Percentiles rank a stretch among this genome's conserved stretches.
Evolutionary conservation across 2,329 filamentous ascomycete species (phyloP).

Genomic region (Paracorniculantispora psalliotae): DNA sequence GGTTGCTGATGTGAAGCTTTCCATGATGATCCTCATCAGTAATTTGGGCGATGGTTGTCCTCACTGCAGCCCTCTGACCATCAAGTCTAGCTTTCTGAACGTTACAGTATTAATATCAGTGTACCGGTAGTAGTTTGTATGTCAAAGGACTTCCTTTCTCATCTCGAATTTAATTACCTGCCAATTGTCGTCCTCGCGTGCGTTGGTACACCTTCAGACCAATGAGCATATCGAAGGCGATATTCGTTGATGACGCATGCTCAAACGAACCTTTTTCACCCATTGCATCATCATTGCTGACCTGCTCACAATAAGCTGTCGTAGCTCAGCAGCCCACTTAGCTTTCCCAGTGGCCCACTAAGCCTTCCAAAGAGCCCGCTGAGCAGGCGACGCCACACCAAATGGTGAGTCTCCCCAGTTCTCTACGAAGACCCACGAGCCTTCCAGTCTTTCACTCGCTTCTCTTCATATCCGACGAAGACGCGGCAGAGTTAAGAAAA

Average conservation of each 20-base stretch:
- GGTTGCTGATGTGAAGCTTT: conserved; percentile 12
- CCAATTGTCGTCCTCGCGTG: conserved; percentile 18
- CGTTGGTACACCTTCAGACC: conserved; percentile 5
- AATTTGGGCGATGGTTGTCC: background rate
- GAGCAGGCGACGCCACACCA: too few species aligned
- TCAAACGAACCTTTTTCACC: conserved; percentile 13
- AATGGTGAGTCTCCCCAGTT: too few species aligned
- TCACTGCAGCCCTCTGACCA: conserved; percentile 10
- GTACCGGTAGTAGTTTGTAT: conserved; percentile 20
- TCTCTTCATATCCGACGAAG: too few species aligned
- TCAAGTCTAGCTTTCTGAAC: conserved; percentile 15
- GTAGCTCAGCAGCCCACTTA: conserved; percentile 3
- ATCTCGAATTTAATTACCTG: conserved; percentile 19
- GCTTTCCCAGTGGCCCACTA: background rate
- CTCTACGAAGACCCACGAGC: too few species aligned
- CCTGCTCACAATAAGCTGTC: conserved; percentile 10
- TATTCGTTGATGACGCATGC: background rate
- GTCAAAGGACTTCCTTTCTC: conserved; percentile 16
- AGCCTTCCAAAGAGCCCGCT: too few species aligned
- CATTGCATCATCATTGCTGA: conserved; percentile 12
- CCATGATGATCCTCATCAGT: conserved; percentile 4
- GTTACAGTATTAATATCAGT: too few species aligned
- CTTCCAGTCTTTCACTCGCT: too few species aligned
- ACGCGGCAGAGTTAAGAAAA: too few species aligned
- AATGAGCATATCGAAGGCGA: background rate